Evolutionary conservation across 1,139 yeast species (phyloP), one percentile per base, ranked within the genome.

Genomic region (Spathaspora sp.): DNA sequence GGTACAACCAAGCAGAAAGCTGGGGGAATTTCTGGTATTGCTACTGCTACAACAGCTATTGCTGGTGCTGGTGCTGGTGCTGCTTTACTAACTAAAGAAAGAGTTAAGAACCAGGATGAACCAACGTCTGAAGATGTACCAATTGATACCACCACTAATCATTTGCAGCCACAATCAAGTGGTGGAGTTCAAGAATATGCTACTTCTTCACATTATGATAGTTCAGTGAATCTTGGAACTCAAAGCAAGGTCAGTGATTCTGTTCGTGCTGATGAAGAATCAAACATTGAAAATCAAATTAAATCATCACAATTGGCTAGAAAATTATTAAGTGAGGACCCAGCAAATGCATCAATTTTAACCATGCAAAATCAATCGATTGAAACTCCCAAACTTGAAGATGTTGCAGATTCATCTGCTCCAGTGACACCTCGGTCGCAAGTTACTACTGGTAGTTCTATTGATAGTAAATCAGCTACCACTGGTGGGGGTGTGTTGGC

Each of bases 341-440:
- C 56, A 33, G 47, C 45, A 20, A 46, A 54, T 47, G 57, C 56
- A 17, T 49, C 57, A 6, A 53, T 54, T 36, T 52, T 52, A 33
- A 57, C 60, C 8, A 55, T 56, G n/a, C 48, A 50, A 46, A 43
- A 58, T 39, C 56, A 55, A 39, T 51, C 60, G 5, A 47, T 54
- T 38, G 43, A 39, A 33, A 44, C 52, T 10, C 53, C 56, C 38
- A 42, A 49, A 45, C 39, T 46, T 18, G 39, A 45, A 8, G 48
- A 49, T 39, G 31, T 47, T 31, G 46, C 41, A 17, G 49, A 31
- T 31, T 17, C 13, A n/a, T 31, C 16, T 13, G 10, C 18, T 15
- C 31, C 13, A 27, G 36, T 31, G 2, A 15, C 36, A 15, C 16
- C 36, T 2, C 17, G 18, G 34, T 29, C 49, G 3, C 38, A 42